A percentile compares a stretch with the other conserved stretches of the same genome.
Conservation (phyloP, 306 rosid genomes). For the Dalbergia cultrata region DNA sequence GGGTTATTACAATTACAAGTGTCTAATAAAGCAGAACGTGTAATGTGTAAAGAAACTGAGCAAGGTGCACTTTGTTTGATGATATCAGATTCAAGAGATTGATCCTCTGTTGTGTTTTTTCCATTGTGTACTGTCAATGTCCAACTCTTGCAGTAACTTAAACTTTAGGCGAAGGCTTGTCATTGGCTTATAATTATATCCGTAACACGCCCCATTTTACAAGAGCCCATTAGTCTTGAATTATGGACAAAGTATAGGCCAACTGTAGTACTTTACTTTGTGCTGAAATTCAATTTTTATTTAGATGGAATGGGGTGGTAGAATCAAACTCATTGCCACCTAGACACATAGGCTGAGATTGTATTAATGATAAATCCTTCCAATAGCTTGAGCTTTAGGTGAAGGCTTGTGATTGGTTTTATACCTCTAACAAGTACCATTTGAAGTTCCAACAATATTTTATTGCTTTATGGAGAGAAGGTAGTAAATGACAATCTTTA, state of each 20-base stretch:
- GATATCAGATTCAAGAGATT: background rate
- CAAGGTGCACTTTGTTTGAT: constrained; percentile 15
- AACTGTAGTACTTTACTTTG: background rate
- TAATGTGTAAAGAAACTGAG: background rate
- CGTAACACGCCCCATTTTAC: background rate
- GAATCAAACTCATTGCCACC: no score
- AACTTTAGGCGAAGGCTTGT: constrained; percentile 14
- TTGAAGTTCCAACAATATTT: constrained; percentile 6
- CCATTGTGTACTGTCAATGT: background rate
- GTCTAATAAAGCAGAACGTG: background rate
- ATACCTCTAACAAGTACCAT: background rate
- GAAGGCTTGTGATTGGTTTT: constrained; percentile 6
- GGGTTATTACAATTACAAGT: background rate
- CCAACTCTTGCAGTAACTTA: constrained; percentile 19
- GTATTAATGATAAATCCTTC: background rate
- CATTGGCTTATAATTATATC: constrained; percentile 6
- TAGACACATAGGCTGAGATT: background rate
- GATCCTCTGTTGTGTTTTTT: background rate
- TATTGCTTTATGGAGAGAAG: background rate
- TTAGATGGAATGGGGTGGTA: background rate
- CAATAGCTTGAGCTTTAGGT: constrained; percentile 9
- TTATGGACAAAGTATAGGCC: background rate
- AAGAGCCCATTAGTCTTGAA: background rate
- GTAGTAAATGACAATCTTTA: background rate
- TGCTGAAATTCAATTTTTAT: constrained; percentile 9